A percentile compares a stretch with the other conserved stretches of the same genome.
Conservation (phyloP, 2,329 filamentous ascomycete species). For the Thermothelomyces thermophilus region DNA sequence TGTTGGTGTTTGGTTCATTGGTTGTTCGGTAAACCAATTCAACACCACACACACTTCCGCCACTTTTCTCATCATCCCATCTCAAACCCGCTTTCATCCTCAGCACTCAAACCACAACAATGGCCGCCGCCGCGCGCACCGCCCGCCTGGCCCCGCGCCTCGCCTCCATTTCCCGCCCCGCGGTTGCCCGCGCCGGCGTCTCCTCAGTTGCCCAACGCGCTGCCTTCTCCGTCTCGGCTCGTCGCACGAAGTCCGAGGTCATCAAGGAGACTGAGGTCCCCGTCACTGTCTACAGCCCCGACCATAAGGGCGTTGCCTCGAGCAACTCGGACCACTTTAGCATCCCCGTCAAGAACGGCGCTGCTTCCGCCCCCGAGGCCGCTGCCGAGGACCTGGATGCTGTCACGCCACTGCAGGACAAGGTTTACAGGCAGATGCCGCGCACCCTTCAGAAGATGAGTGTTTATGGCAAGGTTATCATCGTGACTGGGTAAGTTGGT, state of each 20-base stretch:
- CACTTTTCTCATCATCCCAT: too few relatives aligned
- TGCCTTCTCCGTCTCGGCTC: slow-evolving; percentile 33
- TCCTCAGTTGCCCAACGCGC: slow-evolving; percentile 26
- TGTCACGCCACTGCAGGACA: slow-evolving; percentile 46
- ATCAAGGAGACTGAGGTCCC: slow-evolving; percentile 52
- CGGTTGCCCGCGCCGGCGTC: slow-evolving; percentile 18
- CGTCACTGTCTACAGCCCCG: slow-evolving; percentile 47
- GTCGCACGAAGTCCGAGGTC: slow-evolving; percentile 42
- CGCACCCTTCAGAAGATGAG: slow-evolving; percentile 63
- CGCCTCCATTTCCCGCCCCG: slow-evolving; percentile 26
- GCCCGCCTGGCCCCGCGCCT: slow-evolving; percentile 28
- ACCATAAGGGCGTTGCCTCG: slow-evolving; percentile 38
- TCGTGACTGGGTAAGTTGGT: slow-evolving; percentile 59
- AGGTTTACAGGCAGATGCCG: slow-evolving; percentile 51
- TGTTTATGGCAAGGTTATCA: slow-evolving; percentile 62
- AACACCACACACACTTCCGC: neutral
- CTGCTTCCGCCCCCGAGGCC: slow-evolving; percentile 37
- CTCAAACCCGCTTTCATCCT: too few relatives aligned
- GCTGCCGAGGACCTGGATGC: slow-evolving; percentile 39
- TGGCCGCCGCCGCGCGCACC: slow-evolving; percentile 27
- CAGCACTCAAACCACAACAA: slow-evolving; percentile 16
- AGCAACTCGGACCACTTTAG: slow-evolving; percentile 45
- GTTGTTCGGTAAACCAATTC: neutral
- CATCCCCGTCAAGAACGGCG: slow-evolving; percentile 44
- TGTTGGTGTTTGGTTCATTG: neutral